Evolutionary conservation across 2,329 filamentous ascomycete genomes (phyloP), one percentile per base, ranked within the genome.

Genomic region (Trichoderma endophyticum): DNA sequence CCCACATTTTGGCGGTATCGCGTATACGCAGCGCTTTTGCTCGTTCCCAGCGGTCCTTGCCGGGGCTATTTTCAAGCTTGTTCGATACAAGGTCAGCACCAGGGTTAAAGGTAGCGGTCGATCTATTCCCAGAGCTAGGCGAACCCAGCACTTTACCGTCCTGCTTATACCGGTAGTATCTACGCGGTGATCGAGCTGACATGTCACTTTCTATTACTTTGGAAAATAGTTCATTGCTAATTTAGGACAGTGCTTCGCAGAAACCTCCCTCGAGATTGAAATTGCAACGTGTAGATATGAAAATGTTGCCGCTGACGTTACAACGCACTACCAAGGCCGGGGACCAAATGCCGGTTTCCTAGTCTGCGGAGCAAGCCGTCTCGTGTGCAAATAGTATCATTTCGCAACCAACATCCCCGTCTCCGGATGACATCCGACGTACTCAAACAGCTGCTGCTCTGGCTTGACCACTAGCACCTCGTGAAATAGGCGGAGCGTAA

Each of bases 401-500:
- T 60, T 34, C 28, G 57, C 30, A 2, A 68, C 63, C 4, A 77
- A 51, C 79, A 84, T 81, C 1, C 81, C 81, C 2, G 78, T 82
- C 24, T 75, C 77, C 6, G 73, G 71, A 75, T 84, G 82, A 57
- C 82, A 84, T 8, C 77, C 79, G 12, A 84, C 73, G 72, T 84
- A 84, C 77, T 84, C 83, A 71, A 84, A 83, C 6, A 78, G 71
- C 73, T 84, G 83, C 76, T 84, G 81, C 56, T 79, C 81, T 7
- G 77, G 75, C 69, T 79, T 74, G 34, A 84, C 72, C 6, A 84
- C 81, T 65, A 81, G 76, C 14, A 84, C 79, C 74, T 84, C 82
- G 71, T 84, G 82, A 71, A 81, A 84, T 48, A 84, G 60, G 21
- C 80, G 75, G 61, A 84, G 74, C 12, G n/a, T 32, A 30, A 70